Evolutionary conservation across 83 land plant genomes (phyloP), one percentile per base, ranked within the genome.

Genomic region (Picea mariana): DNA sequence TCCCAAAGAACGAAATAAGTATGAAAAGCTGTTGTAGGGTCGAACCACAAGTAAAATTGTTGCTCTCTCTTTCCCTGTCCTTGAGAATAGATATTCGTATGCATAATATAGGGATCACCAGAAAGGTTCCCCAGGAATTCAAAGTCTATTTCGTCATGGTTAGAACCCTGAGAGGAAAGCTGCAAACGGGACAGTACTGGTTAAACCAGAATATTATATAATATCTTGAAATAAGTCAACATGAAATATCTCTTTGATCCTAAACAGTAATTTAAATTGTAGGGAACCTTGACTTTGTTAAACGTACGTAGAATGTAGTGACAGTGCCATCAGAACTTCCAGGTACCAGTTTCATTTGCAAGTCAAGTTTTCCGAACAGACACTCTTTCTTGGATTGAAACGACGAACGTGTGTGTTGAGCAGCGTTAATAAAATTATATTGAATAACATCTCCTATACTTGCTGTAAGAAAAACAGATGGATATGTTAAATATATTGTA

Each of bases 71-170:
- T 59, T 9, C 87, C 87, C 18, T n/a, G 21, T 9, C 87, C 87
- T 21, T 79, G 75, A 17, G 82, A 34, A 62, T 47, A 86, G 2
- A 86, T 79, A 62, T 86, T 86, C n/a, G 87, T 82, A 49, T 86
- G 87, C 38, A 86, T 8, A 47, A 63, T 75, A 20, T 80, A 86
- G 1, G 87, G 87, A 52, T 83, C 52, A 5, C 87, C 85, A 9
- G 55, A 61, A 62, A 83, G 40, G 34, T 86, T 82, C 17, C 87
- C 87, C 13, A 80, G 58, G 79, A 86, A 82, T 63, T 86, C 87
- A 31, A 82, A 86, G 79, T 86, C 87, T n/a, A 86, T 38, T 75
- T 86, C 87, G 42, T 86, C 87, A 23, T 83, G 82, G 16, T 76
- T 55, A 34, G 75, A 26, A 24, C 83, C 80, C 62, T 80, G 61